Evolutionary conservation across 2,329 filamentous ascomycete genomes (phyloP).

Genomic region (Talaromyces pinophilus): DNA sequence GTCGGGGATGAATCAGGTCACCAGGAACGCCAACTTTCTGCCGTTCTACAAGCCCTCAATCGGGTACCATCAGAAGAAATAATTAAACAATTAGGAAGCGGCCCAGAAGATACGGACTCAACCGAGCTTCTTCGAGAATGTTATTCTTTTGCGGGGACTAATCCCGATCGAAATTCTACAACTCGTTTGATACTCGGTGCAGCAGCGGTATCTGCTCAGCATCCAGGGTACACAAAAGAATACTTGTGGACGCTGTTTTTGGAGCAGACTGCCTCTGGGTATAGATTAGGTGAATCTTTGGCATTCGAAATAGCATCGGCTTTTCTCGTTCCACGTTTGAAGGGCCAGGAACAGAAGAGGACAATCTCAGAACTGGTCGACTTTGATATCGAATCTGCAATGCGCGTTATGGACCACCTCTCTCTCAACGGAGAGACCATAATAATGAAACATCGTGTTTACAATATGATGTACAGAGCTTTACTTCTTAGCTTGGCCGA

Average conservation of each 20-base stretch:
- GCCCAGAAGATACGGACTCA: slow-evolving; percentile 40
- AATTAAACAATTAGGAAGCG: slow-evolving; percentile 39
- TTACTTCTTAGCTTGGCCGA: slow-evolving; percentile 33
- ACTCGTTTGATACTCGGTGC: slow-evolving; percentile 41
- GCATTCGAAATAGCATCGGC: slow-evolving; percentile 41
- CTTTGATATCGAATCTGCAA: slow-evolving; percentile 39
- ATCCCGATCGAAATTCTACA: slow-evolving; percentile 34
- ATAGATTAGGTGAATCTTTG: slow-evolving; percentile 37
- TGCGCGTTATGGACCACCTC: slow-evolving; percentile 47
- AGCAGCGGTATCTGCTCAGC: slow-evolving; percentile 41
- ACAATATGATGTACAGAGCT: slow-evolving; percentile 47
- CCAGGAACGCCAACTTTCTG: background rate
- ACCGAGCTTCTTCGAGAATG: slow-evolving; percentile 49
- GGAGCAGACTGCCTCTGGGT: slow-evolving; percentile 38
- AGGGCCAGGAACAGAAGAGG: slow-evolving; percentile 16
- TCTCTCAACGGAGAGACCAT: slow-evolving; percentile 41
- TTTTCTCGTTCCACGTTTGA: slow-evolving; percentile 35
- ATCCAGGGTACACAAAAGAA: slow-evolving; percentile 41
- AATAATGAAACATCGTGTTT: slow-evolving; percentile 49
- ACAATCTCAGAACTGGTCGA: slow-evolving; percentile 25
- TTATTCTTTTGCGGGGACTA: slow-evolving; percentile 35
- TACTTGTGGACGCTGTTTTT: slow-evolving; percentile 38
- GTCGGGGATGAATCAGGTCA: background rate
- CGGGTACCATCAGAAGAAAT: slow-evolving; percentile 26
- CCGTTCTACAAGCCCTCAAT: background rate